Evolutionary conservation across 2,329 filamentous ascomycete species (phyloP), one percentile per base, ranked within the genome.

Genomic region (Cytospora leucostoma): DNA sequence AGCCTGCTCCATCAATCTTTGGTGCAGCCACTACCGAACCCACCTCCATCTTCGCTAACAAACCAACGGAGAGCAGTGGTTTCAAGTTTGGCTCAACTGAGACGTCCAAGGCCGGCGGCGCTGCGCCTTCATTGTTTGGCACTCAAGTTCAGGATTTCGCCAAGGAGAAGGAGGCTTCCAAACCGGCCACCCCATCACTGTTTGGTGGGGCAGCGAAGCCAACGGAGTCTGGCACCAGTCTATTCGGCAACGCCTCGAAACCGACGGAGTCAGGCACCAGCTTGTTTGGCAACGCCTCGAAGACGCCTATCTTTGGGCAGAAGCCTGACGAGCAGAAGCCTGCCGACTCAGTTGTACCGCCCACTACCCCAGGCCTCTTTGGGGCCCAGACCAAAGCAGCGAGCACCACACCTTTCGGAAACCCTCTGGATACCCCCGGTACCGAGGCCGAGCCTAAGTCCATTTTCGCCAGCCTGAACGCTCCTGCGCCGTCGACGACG

Each of bases 41-140:
- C 59, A 73, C 70, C 64, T 73, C 73, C 40, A 64, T 76, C 34
- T 78, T 79, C 51, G 70, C 74, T n/a, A 64, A 74, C 10, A 78
- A 80, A 69, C 70, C 74, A 15, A 64, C 68, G 38, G 59, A 61
- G 8, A 50, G 37, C 59, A 50, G 38, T 32, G 38, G 19, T 13
- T 21, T 44, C 27, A 34, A 21, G 10, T 61, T 61, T 27, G 59
- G 59, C 40, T 61, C 59, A n/a, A 61, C 51, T 15, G 44, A 47
- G n/a, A 55, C 59, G n/a, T 56, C 52, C 59, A 65, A 49, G 19
- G 50, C 65, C 13, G 54, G 51, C 19, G 54, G 51, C 19, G 56
- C 50, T 17, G 64, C 62, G 7, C 38, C 62, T 10, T 8, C 64
- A 8, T 56, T 61, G 8, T 56, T 61, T 50, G 56, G 62, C 19